Evolutionary conservation across 106 monocot species (phyloP).

Genomic region (Dioscorea dumetorum): DNA sequence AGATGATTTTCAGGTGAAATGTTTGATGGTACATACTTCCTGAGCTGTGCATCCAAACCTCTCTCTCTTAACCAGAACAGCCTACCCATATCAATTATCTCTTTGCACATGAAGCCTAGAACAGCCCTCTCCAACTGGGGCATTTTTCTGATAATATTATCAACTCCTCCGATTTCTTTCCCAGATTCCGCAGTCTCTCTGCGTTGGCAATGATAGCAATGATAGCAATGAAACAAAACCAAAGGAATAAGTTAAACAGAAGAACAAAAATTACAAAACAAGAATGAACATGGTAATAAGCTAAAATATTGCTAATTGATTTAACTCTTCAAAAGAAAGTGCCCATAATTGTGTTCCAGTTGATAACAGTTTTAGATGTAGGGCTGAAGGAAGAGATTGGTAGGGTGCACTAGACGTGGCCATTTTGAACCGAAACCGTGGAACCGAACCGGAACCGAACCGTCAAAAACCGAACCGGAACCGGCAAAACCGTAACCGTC

Average conservation of each 20-base stretch:
- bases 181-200: slow-evolving; percentile 12
- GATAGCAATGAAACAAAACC: neutral
- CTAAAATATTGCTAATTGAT: neutral
- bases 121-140: slow-evolving; percentile 38
- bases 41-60: slow-evolving; percentile 39
- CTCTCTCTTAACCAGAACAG: slow-evolving; percentile 58
- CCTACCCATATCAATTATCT: slow-evolving; percentile 80
- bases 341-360: neutral
- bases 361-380: neutral
- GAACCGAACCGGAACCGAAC: too few species aligned
- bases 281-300: neutral
- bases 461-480: too few species aligned
- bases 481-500: too few species aligned
- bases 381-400: neutral
- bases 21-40: slow-evolving; percentile 64
- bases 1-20: slow-evolving; percentile 92
- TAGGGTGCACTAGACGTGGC: too few species aligned
- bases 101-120: slow-evolving; percentile 85
- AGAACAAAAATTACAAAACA: neutral
- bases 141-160: slow-evolving; percentile 49
- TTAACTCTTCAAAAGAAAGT: neutral
- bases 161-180: slow-evolving; percentile 25
- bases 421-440: too few species aligned
- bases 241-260: neutral
- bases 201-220: too few species aligned